Evolutionary conservation across 148 eudicot species (phyloP), one percentile per base, ranked within the genome.

Genomic region (Spergularia marina): DNA sequence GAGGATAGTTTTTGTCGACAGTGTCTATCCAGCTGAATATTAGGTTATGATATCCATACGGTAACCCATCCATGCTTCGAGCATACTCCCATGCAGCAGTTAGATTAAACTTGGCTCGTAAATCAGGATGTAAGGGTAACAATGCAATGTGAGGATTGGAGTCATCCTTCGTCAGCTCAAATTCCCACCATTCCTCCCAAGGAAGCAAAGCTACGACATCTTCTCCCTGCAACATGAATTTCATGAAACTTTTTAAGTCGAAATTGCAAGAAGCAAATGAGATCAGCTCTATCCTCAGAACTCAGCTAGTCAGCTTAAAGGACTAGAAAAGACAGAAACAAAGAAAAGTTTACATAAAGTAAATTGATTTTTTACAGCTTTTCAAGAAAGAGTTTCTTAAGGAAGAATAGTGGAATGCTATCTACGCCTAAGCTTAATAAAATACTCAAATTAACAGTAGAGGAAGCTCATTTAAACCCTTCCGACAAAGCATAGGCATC

Each of bases 11-110:
- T 53, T 81, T 81, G 57, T 82, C 72, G 74, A 89, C 69, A 55
- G 98, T 95, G 89, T 95, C 97, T 75, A 95, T 92, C 97, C 98
- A 95, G 88, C 98, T 92, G 86, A 90, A 95, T 41, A 95, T 88
- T 81, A 95, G 53, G 81, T 95, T 95, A 79, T 95, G 97, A 75
- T 89, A 95, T 70, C 98, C 98, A 83, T 92, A 95, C 30, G 96
- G 92, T 76, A 34, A 69, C 75, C 94, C 94, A n/a, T 81, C 78
- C 98, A 92, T 83, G 92, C 94, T 92, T 83, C 68, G 82, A 61
- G 94, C 98, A 83, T 92, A 95, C 79, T 92, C 91, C 98, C 96
- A 95, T 20, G 98, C 98, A 82, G 97, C 97, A 81, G 83, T 89
- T 71, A 82, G 84, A 53, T 95, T 92, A 60, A 95, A 90, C 85